phyloP scores from a whole-genome alignment of 305 asterid species.

The Solanum hybrid region DNA sequence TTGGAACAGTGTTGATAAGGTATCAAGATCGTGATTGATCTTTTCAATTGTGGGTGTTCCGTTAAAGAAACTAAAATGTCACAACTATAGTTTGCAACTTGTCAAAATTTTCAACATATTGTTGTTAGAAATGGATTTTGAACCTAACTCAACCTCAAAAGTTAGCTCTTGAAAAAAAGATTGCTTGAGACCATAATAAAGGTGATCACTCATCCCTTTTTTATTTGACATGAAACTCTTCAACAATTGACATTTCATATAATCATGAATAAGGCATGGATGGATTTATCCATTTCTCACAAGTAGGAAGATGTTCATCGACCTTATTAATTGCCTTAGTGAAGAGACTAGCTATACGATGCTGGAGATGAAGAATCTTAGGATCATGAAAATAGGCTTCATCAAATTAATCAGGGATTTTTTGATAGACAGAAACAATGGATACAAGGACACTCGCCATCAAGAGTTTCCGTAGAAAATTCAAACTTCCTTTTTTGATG shows the following conservation, averaged over 20 bases:
- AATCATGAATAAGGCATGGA: too few species aligned
- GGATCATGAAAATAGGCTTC: background rate
- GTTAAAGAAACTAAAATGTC: background rate
- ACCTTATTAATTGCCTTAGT: too few species aligned
- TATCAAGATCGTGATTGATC: background rate
- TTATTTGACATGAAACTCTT: too few species aligned
- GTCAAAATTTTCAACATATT: background rate
- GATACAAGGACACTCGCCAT: background rate
- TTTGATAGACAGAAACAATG: background rate
- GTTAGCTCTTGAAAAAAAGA: too few species aligned
- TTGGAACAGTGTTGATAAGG: background rate
- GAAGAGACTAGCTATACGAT: too few species aligned
- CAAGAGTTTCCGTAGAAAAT: background rate
- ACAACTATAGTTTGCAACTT: too few species aligned
- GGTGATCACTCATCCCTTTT: background rate
- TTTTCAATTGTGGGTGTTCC: background rate
- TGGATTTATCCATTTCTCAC: too few species aligned
- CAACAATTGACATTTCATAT: too few species aligned
- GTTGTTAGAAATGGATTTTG: background rate
- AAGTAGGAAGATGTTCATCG: too few species aligned
- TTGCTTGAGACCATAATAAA: background rate
- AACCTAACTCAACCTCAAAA: background rate
- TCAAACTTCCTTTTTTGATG: too few species aligned
- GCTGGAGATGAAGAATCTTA: background rate
- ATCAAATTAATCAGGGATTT: too few species aligned